Base-by-base conservation (phyloP, 768 basidiomycete species). In the Amanita polypyramis region DNA sequence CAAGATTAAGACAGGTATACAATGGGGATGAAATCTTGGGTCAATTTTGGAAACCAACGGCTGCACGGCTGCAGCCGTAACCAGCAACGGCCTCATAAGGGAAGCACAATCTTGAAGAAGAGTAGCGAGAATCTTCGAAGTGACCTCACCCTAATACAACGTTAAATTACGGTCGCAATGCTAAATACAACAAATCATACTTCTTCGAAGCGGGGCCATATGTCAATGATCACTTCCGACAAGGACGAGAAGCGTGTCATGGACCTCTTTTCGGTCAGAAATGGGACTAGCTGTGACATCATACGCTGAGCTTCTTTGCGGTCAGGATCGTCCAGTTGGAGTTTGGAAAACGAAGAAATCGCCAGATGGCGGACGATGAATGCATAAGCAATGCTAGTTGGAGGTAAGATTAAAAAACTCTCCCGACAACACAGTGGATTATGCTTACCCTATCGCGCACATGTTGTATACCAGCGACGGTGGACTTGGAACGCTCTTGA, bases 391-490 rank as follows among this genome's bases (percentile, higher is more conserved):
- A 89, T 64, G 45, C 87, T 89, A 47, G 36, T 15, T 14, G 21
- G 12, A 57, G 43, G 40, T 25, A 30, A 25, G 19, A 30, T 1
- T 39, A 14, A 39, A n/a, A 29, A 30, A 27, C 19, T 21, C 17
- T n/a, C 12, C 20, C 19, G 29, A 42, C 25, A 47, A 41, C 9
- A 33, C n/a, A 27, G 4, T 40, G n/a, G n/a, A n/a, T n/a, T n/a
- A n/a, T 7, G 70, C 85, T 38, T 58, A 90, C 89, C 75, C 72
- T 20, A 88, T 62, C 6, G 79, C 77, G 33, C 73, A 73, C 23
- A 87, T 64, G 51, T 92, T 93, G 56, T 84, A 88, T 1, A 82
- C 55, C 11, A 91, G 64, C 0, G 73, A 60, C 4, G 71, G 64
- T 0, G 68, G 61, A 3, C 52, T 58, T 7, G 65, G 60, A 33